Base-by-base conservation (phyloP, 805 yeast species). In the Saccharomycopsis amapae region DNA sequence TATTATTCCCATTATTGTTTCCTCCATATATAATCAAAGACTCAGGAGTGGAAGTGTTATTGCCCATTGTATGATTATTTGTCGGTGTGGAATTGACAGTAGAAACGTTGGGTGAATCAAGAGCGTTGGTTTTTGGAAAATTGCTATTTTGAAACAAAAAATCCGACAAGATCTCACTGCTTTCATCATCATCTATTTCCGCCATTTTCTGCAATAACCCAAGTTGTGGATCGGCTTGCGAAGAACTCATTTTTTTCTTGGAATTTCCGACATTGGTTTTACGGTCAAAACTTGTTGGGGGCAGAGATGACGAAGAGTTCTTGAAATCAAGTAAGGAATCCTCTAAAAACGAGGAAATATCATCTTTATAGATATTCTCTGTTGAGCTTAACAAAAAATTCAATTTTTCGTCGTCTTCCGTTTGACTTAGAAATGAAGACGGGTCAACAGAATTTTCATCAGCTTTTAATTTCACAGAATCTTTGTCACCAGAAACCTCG, bases 31-130 rank as follows among this genome's bases (percentile, higher is more conserved):
- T 15, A 10, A 40, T 42, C 25, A 49, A 31, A 17, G 50, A 46
- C 30, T 50, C 53, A 13, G 53, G 53, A 12, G 53, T 50, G 1
- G 43, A 40, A 10, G 48, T 51, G 7, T 17, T 22, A 32, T 46
- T 42, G 9, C 42, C 46, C n/a, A 30, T 22, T 13, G 12, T 19
- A 3, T 17, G 20, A 13, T 31, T 28, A 26, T 41, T 49, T 6
- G 41, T 35, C n/a, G 52, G 52, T 25, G 52, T 48, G 2, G 52
- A 48, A 20, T 44, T 44, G 13, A 47, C 40, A 15, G 47, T 41
- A 5, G 49, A 38, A 20, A 49, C 24, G 38, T 32, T 40, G 12
- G 48, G 48, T 4, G 45, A 44, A 15, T 44, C 48, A 9, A 38
- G 22, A 5, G 34, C 31, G 19, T 32, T 41, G 23, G 36, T 30